Evolutionary conservation across 495 filamentous ascomycete species (phyloP), one percentile per base, ranked within the genome.

Genomic region (Penicillium lagena): DNA sequence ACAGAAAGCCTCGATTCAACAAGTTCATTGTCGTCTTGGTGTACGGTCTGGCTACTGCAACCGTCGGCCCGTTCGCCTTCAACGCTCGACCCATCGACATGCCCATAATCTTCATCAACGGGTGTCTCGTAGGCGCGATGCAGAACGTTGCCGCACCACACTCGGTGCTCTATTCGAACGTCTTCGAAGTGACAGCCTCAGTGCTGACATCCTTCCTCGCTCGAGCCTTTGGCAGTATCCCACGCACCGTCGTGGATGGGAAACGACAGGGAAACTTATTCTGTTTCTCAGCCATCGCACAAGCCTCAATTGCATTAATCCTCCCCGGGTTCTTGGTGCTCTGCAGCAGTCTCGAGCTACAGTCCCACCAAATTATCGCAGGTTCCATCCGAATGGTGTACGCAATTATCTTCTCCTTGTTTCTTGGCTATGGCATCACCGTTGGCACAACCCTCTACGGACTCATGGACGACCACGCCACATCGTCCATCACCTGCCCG

Each of bases 361-460:
- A 95, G 59, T 89, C 83, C 5, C 76, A 79, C 32, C 80, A 84
- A 45, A 81, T 96, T 45, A 84, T 95, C 9, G 87, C 90, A n/a
- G 90, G 90, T 2, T 89, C 86, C 7, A 87, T 95, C 33, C 85
- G 90, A 35, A 90, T 95, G 84, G 87, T 96, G 2, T 95, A 95
- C 50, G 87, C 90, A 3, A 83, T 95, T 50, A 89, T 95, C 46
- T 95, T 95, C 63, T 89, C 90, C 1, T 73, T 95, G 5, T 93
- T 95, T 62, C 79, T 96, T 9, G 90, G 90, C 34, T 95, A 89
- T 54, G 90, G 90, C 12, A 90, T 96, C 49, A 95, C 90, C 1
- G 86, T 96, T 32, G 90, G 90, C 22, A 90, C 90, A 0, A 86
- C 85, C 2, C 71, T 96, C 15, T 95, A 93, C 56, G 90, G 90